Evolutionary conservation across 768 basidiomycete genomes (phyloP).

Genomic region (Paxillus rubicundulus): DNA sequence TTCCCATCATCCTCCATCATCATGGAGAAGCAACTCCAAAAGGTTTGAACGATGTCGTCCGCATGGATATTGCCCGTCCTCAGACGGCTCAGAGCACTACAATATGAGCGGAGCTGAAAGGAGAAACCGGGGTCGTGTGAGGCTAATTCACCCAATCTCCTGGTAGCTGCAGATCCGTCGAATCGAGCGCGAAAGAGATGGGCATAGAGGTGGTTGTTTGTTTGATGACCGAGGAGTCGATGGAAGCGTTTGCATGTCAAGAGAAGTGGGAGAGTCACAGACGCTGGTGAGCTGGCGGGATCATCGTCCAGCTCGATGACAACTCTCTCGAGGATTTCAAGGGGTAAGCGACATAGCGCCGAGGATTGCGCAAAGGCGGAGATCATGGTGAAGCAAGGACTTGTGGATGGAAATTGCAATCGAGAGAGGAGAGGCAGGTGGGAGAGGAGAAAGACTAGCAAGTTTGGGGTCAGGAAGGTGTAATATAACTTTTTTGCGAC

Average conservation of each 20-base stretch:
- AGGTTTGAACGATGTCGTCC: conserved; percentile 23
- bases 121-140: conserved; percentile 38
- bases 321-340: conserved; percentile 51
- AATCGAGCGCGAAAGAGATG: conserved; percentile 56
- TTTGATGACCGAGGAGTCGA: conserved; percentile 27
- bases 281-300: conserved; percentile 24
- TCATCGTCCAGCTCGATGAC: conserved; percentile 40
- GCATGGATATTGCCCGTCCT: conserved; percentile 36
- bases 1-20: conserved; percentile 66
- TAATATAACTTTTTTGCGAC: background rate
- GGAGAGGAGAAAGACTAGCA: background rate
- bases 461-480: background rate
- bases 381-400: conserved; percentile 9
- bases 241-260: conserved; percentile 42
- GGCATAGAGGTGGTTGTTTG: conserved; percentile 43
- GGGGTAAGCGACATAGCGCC: conserved; percentile 33
- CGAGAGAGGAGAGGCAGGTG: conserved; percentile 8
- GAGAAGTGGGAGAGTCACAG: conserved; percentile 47
- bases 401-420: conserved; percentile 3
- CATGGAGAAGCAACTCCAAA: conserved; percentile 54
- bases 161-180: conserved; percentile 48
- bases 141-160: conserved; percentile 46
- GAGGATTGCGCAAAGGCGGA: conserved; percentile 12
- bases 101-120: conserved; percentile 41
- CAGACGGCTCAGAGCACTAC: conserved; percentile 27